A percentile compares a stretch with the other conserved stretches of the same genome.
phyloP scores from a whole-genome alignment of 2,329 filamentous ascomycete genomes.

The Aspergillus phoenicis region DNA sequence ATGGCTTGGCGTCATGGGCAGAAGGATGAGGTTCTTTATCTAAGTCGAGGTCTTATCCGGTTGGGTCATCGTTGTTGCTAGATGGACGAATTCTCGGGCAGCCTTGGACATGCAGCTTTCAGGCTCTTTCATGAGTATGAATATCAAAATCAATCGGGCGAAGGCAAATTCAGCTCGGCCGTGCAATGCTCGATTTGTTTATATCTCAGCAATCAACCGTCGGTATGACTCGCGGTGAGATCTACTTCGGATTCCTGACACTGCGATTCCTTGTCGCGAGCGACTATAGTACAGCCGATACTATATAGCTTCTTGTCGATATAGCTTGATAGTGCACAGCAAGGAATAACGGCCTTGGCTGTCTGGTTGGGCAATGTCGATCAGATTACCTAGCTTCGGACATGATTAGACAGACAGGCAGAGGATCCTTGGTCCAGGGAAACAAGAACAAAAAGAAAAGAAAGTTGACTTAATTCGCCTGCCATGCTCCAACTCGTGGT shows the following conservation, averaged over 20 bases:
- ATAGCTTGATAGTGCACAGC: conserved; percentile 70
- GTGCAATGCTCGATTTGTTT: conserved; percentile 19
- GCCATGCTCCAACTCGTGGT: conserved; percentile 33
- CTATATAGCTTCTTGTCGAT: conserved; percentile 69
- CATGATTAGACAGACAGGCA: conserved; percentile 75
- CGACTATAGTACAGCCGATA: conserved; percentile 52
- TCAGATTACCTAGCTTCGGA: conserved; percentile 68
- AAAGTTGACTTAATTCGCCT: conserved; percentile 44
- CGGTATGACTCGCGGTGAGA: conserved; percentile 27
- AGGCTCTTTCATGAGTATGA: conserved; percentile 11
- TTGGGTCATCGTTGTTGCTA: conserved; percentile 15
- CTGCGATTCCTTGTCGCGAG: conserved; percentile 39
- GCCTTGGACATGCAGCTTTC: conserved; percentile 12
- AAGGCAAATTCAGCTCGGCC: conserved; percentile 13
- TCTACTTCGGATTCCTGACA: conserved; percentile 31
- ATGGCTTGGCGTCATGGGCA: conserved; percentile 13
- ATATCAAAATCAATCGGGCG: conserved; percentile 16
- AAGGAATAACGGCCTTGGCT: conserved; percentile 51
- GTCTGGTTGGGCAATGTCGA: conserved; percentile 42
- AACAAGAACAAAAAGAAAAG: conserved; percentile 33
- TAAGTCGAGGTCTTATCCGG: conserved; percentile 16
- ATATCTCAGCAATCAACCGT: conserved; percentile 23
- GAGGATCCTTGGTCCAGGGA: conserved; percentile 38
- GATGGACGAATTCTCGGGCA: conserved; percentile 17
- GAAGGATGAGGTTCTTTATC: conserved; percentile 14